phyloP scores from a whole-genome alignment of 257 asterid species.

The Eucommia ulmoides region DNA sequence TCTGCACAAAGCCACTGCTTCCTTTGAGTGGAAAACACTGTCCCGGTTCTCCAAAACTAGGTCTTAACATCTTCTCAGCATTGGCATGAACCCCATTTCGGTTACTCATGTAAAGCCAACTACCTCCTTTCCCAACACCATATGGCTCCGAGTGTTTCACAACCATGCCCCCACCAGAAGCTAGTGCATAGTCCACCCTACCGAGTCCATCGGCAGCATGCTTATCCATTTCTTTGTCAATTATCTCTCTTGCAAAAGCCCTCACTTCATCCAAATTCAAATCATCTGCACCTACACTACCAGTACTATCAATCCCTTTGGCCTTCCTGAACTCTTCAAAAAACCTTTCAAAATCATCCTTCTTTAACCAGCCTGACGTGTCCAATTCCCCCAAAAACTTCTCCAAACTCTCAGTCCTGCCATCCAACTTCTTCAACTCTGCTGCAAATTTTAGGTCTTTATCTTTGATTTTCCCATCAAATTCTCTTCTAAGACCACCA shows the following conservation, averaged over 20 bases:
- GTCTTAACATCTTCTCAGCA: conserved; percentile 61
- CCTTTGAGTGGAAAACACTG: conserved; percentile 80
- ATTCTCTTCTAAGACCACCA: conserved; percentile 34
- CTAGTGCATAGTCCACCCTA: conserved; percentile 73
- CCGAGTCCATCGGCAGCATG: conserved; percentile 90
- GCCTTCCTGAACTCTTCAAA: conserved; percentile 48
- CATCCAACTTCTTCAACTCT: conserved; percentile 52
- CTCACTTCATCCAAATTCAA: conserved; percentile 55
- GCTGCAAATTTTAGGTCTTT: conserved; percentile 29
- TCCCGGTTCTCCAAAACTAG: conserved; percentile 98
- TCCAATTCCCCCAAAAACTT: conserved; percentile 42
- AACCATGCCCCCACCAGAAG: conserved; percentile 62
- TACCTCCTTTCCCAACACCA: conserved; percentile 12
- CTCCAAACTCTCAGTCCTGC: conserved; percentile 44
- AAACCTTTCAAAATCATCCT: conserved; percentile 51
- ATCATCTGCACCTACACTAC: conserved; percentile 2
- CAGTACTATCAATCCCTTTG: conserved; percentile 13
- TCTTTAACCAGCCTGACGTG: conserved; percentile 35
- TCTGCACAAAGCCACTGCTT: conserved; percentile 52
- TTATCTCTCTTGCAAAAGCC: conserved; percentile 51
- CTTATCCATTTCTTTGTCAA: conserved; percentile 64
- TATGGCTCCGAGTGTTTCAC: conserved; percentile 65
- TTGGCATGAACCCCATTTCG: conserved; percentile 17
- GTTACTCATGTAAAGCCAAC: conserved; percentile 12
- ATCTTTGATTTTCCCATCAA: conserved; percentile 33